These are phyloP conservation scores for Parachaetomium inaequale DNA, from an alignment of 495 filamentous ascomycete genomes.

Conservation along the genomic window DNA sequence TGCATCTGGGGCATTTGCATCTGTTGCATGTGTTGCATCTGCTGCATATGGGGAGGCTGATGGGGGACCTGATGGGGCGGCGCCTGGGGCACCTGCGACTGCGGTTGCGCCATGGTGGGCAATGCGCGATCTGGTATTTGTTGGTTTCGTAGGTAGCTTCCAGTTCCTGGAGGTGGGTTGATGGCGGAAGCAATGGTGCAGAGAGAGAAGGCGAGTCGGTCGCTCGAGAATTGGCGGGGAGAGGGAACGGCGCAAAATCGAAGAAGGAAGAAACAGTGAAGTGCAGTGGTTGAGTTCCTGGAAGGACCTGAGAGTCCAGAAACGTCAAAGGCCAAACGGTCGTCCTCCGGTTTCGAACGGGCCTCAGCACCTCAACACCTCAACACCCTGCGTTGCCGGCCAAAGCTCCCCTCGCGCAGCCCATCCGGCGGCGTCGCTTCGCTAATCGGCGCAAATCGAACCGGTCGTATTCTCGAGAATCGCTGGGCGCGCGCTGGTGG, in stretches of 20 bases:
- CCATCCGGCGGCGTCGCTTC: constrained; percentile 22
- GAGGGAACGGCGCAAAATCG: not conserved
- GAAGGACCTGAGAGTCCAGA: too few relatives aligned
- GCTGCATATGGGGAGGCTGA: constrained; percentile 31
- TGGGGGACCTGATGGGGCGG: constrained; percentile 13
- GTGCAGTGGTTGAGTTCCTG: too few relatives aligned
- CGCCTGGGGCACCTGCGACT: constrained; percentile 44
- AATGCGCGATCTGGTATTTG: not conserved
- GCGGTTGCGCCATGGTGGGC: constrained; percentile 62
- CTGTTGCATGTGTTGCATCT: constrained; percentile 44
- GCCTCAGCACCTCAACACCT: too few relatives aligned
- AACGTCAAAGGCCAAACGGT: not conserved
- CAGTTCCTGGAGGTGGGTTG: not conserved
- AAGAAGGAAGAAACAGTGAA: not conserved
- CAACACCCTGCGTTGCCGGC: constrained; percentile 28
- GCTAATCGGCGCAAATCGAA: constrained; percentile 4
- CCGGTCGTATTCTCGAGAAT: constrained; percentile 1
- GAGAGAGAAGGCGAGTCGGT: not conserved
- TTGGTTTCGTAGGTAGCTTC: too few relatives aligned
- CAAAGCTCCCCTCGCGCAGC: constrained; percentile 25
- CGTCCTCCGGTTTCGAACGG: too few relatives aligned
- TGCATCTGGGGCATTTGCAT: constrained; percentile 19
- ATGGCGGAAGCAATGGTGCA: not conserved
- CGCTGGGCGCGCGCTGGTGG: not conserved
- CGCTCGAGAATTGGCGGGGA: not conserved